phyloP scores from a whole-genome alignment of 371 early-diverging fungal species.

The Mortierella sp. region DNA sequence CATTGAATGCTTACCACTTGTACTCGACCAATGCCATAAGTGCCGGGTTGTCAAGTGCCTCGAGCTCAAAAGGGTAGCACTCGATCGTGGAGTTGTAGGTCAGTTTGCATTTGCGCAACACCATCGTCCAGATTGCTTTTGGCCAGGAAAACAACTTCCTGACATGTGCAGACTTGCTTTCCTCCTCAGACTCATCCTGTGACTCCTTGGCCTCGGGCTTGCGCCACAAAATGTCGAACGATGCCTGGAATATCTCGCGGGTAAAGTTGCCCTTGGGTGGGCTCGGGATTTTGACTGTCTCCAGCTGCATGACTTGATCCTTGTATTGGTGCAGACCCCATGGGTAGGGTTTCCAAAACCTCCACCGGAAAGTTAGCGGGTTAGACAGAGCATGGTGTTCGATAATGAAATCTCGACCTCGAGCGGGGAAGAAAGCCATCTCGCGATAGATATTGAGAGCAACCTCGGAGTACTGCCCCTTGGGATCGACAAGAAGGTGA shows the following conservation, averaged over 20 bases:
- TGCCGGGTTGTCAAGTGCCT: constrained; percentile 17
- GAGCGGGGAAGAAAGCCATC: constrained; percentile 11
- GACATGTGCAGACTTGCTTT: neutral
- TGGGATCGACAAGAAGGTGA: neutral
- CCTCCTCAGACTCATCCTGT: neutral
- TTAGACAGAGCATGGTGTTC: constrained; percentile 10
- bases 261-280: constrained; percentile 5
- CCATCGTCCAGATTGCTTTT: neutral
- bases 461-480: neutral
- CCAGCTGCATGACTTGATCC: constrained; percentile 16
- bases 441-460: neutral
- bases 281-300: neutral
- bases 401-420: constrained; percentile 9
- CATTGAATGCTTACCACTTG: constrained; percentile 22
- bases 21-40: constrained; percentile 21
- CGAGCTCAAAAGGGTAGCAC: neutral
- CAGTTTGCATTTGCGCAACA: neutral
- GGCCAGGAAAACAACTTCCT: neutral
- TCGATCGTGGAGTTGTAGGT: neutral
- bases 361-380: neutral
- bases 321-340: constrained; percentile 10
- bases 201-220: neutral
- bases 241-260: constrained; percentile 10
- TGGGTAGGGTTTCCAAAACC: neutral
- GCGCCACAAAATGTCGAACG: constrained; percentile 16